phyloP scores from a whole-genome alignment of 805 yeast species.

The Clavispora santaluciae region DNA sequence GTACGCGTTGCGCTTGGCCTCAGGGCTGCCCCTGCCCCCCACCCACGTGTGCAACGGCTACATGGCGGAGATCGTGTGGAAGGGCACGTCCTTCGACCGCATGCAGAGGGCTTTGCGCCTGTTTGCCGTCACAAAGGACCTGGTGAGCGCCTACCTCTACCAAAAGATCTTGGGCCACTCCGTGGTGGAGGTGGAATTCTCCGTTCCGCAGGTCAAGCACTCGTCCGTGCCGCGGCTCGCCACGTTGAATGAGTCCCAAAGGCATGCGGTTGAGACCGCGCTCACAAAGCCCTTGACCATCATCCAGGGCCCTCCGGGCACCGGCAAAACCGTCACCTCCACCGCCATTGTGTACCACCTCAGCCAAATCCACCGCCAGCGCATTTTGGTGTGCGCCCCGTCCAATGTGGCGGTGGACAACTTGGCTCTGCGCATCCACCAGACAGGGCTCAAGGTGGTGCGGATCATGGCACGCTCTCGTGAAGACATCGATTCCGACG shows the following conservation, averaged over 20 bases:
- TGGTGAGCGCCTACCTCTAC: slow-evolving; percentile 70
- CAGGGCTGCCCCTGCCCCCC: slow-evolving; percentile 44
- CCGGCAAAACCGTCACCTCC: slow-evolving; percentile 93
- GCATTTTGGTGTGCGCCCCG: slow-evolving; percentile 87
- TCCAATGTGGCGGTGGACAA: slow-evolving; percentile 95
- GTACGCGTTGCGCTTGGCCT: slow-evolving; percentile 63
- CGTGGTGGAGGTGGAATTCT: slow-evolving; percentile 57
- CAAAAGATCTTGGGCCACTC: slow-evolving; percentile 79
- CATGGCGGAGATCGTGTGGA: slow-evolving; percentile 87
- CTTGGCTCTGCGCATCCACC: slow-evolving; percentile 65
- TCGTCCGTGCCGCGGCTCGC: slow-evolving; percentile 66
- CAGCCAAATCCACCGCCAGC: slow-evolving; percentile 53
- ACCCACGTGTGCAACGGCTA: slow-evolving; percentile 59
- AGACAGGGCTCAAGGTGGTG: slow-evolving; percentile 72
- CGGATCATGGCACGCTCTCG: slow-evolving; percentile 72
- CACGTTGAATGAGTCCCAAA: slow-evolving; percentile 72
- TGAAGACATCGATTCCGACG: slow-evolving; percentile 61
- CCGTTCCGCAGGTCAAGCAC: slow-evolving; percentile 53
- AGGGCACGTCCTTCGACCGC: slow-evolving; percentile 74
- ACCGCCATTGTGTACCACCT: slow-evolving; percentile 82
- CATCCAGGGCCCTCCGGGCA: slow-evolving; percentile 84
- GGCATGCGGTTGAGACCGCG: slow-evolving; percentile 55
- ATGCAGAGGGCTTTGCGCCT: slow-evolving; percentile 73
- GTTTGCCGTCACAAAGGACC: slow-evolving; percentile 66
- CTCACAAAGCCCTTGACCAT: slow-evolving; percentile 13